These are phyloP conservation scores for Rhizopogon roseolus DNA, from an alignment of 768 basidiomycete genomes.

Conservation along the genomic window DNA sequence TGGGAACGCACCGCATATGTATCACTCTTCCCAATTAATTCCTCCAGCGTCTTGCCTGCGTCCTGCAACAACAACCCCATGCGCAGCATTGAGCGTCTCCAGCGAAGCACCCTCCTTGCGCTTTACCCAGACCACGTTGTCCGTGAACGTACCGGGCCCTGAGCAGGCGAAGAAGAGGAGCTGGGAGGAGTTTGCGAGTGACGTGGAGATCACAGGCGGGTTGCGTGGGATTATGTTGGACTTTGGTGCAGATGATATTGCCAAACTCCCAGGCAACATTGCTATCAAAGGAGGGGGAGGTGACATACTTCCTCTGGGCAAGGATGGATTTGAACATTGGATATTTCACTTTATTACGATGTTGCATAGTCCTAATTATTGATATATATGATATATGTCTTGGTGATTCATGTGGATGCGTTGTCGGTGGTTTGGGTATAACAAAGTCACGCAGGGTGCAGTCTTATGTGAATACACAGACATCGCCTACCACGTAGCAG, in stretches of 20 bases:
- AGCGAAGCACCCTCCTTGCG: conserved; percentile 30
- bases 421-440: too few relatives aligned
- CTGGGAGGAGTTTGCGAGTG: conserved; percentile 24
- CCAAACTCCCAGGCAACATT: conserved; percentile 31
- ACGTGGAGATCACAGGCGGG: conserved; percentile 24
- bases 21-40: conserved; percentile 8
- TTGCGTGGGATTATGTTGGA: conserved; percentile 11
- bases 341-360: neutral
- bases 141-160: conserved; percentile 22
- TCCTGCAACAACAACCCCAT: conserved; percentile 14
- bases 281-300: too few relatives aligned
- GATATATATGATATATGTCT: too few relatives aligned
- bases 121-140: conserved; percentile 28
- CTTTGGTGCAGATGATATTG: conserved; percentile 16
- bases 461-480: too few relatives aligned
- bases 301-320: conserved; percentile 19
- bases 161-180: conserved; percentile 26
- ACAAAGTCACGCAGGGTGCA: too few relatives aligned
- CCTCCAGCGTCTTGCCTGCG: conserved; percentile 1
- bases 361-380: too few relatives aligned
- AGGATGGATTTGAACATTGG: conserved; percentile 16
- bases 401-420: too few relatives aligned
- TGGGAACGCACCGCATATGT: conserved; percentile 25
- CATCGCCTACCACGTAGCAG: too few relatives aligned
- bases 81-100: conserved; percentile 22